phyloP scores from a whole-genome alignment of 192 early-diverging fungal species.

The Allomyces javanicus region DNA sequence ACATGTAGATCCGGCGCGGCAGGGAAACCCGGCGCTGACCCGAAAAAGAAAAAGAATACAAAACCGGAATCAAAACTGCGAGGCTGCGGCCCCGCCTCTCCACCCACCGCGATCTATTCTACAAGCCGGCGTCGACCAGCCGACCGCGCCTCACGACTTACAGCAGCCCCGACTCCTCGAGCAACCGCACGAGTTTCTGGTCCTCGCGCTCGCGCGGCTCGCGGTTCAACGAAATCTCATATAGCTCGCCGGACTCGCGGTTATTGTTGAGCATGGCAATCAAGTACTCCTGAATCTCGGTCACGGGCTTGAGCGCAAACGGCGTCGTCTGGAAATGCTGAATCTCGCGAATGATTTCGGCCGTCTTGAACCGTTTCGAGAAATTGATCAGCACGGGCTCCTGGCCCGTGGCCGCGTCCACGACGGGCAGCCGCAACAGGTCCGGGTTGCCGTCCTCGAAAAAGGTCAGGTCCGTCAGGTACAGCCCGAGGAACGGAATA shows the following conservation, averaged over 20 bases:
- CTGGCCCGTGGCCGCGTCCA: slow-evolving; percentile 12
- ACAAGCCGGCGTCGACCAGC: too few species aligned
- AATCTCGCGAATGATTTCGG: slow-evolving; percentile 67
- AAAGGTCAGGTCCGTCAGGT: slow-evolving; percentile 66
- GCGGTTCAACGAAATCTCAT: background rate
- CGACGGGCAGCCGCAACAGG: slow-evolving; percentile 15
- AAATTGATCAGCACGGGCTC: slow-evolving; percentile 66
- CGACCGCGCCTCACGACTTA: slow-evolving; percentile 9
- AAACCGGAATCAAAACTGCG: too few species aligned
- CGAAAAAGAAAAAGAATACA: too few species aligned
- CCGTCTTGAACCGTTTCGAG: slow-evolving; percentile 65
- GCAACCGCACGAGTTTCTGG: slow-evolving; percentile 53
- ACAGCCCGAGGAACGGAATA: slow-evolving; percentile 60
- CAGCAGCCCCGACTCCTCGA: slow-evolving; percentile 59
- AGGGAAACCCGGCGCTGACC: too few species aligned
- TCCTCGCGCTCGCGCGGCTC: slow-evolving; percentile 45
- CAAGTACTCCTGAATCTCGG: slow-evolving; percentile 57
- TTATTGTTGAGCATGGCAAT: slow-evolving; percentile 1
- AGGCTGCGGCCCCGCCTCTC: too few species aligned
- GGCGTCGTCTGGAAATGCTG: slow-evolving; percentile 73
- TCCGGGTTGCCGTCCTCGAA: slow-evolving; percentile 68
- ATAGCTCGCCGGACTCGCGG: background rate
- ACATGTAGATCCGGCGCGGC: too few species aligned
- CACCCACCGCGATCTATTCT: too few species aligned
- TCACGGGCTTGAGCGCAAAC: slow-evolving; percentile 54